phyloP scores from a whole-genome alignment of 2,329 filamentous ascomycete species.

The Bisporella sp. region DNA sequence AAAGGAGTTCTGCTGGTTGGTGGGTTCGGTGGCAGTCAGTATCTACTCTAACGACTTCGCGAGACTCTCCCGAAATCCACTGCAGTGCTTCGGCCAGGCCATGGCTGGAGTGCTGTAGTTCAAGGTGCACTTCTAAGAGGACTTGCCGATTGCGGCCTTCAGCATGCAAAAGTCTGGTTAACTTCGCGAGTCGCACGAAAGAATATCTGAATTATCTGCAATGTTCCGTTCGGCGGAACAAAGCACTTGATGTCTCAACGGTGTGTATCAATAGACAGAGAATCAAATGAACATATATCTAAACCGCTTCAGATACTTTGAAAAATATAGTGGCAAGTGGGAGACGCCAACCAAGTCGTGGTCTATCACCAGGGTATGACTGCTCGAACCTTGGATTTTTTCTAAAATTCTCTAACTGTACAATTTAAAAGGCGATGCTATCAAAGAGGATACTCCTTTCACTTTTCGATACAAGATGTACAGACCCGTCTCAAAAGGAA shows the following conservation, averaged over 20 bases:
- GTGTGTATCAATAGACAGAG: background rate
- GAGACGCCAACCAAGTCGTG: conserved; percentile 1
- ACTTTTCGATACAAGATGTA: too few species aligned
- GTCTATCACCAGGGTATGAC: conserved; percentile 3
- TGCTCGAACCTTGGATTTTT: background rate
- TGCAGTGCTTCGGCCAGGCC: background rate
- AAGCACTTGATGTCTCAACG: background rate
- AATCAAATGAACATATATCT: background rate
- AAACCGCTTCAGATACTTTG: background rate
- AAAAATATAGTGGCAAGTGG: background rate
- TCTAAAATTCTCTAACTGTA: background rate
- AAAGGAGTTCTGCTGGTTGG: conserved; percentile 20
- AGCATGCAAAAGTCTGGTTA: conserved; percentile 1
- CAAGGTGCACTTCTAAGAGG: conserved; percentile 2
- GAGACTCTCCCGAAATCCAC: background rate
- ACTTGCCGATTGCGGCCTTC: background rate
- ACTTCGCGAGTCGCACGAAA: conserved; percentile 4
- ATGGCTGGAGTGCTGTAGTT: conserved; percentile 6
- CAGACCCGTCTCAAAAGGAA: too few species aligned
- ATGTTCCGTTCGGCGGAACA: background rate
- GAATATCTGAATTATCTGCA: background rate
- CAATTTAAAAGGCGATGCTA: conserved; percentile 3
- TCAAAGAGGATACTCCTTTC: background rate
- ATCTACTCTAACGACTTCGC: conserved; percentile 8
- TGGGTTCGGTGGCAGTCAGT: conserved; percentile 13